Evolutionary conservation across 441 rosid species (phyloP).

Genomic region (Corymbia citriodora): DNA sequence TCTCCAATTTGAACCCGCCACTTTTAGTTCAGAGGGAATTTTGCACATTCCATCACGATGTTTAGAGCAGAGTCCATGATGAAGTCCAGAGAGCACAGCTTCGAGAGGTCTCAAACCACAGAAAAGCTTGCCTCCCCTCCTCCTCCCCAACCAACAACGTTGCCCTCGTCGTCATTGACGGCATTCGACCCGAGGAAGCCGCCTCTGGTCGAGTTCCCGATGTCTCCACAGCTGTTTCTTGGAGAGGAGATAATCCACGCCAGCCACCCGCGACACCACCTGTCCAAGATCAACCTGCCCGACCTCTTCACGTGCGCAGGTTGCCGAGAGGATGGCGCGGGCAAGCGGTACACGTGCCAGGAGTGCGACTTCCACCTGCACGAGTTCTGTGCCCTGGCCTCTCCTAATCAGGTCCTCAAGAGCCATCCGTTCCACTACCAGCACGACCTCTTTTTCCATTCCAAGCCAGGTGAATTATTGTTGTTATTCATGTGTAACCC

Average conservation of each 20-base stretch:
- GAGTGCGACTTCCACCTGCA: slow-evolving; percentile 73
- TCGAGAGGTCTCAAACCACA: not conserved
- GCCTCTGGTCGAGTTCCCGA: slow-evolving; percentile 33
- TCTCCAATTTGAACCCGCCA: not conserved
- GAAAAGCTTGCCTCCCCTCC: not conserved
- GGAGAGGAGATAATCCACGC: slow-evolving; percentile 49
- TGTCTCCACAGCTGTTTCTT: slow-evolving; percentile 34
- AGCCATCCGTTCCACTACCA: slow-evolving; percentile 69
- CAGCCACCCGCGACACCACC: slow-evolving; percentile 57
- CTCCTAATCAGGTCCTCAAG: slow-evolving; percentile 23
- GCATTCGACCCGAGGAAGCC: not conserved
- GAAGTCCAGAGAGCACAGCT: not conserved
- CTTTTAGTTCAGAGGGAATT: not conserved
- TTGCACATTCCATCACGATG: not conserved
- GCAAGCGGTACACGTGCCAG: slow-evolving; percentile 57
- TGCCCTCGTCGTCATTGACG: not conserved
- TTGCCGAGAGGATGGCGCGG: slow-evolving; percentile 84
- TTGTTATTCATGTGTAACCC: not conserved
- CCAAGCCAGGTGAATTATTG: slow-evolving; percentile 54
- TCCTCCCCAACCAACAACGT: not conserved
- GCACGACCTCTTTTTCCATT: slow-evolving; percentile 53
- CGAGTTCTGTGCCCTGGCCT: slow-evolving; percentile 76
- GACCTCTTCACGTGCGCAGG: slow-evolving; percentile 69
- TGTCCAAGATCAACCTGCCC: slow-evolving; percentile 30
- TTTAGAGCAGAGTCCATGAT: not conserved